Conservation (phyloP, 352 stramenopile species). For the Phytophthora hybrid region DNA sequence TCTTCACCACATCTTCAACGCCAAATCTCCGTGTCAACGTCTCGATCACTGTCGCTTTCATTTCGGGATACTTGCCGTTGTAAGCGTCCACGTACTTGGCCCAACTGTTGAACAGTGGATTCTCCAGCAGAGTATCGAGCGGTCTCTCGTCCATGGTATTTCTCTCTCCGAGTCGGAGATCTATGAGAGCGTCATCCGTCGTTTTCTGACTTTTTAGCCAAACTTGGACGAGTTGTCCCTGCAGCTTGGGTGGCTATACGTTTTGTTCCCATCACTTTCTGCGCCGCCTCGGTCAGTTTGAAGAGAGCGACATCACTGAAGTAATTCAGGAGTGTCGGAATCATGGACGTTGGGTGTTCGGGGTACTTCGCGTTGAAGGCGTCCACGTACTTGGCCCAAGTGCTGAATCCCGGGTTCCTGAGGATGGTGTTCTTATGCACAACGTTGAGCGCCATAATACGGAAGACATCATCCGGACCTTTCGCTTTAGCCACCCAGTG, state of each 20-base stretch:
- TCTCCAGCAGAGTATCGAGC: background rate
- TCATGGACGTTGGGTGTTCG: background rate
- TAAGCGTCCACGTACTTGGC: constrained; percentile 1
- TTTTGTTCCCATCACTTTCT: background rate
- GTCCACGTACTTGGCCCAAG: background rate
- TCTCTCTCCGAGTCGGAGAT: background rate
- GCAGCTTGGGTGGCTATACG: too few species aligned
- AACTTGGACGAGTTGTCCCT: background rate
- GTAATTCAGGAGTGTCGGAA: background rate
- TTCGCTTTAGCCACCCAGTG: background rate
- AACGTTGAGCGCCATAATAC: background rate
- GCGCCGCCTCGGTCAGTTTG: background rate
- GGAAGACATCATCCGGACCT: constrained; percentile 1
- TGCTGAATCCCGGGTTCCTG: background rate
- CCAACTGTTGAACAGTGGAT: background rate
- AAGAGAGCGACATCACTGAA: background rate
- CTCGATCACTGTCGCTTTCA: background rate
- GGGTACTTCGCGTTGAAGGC: background rate
- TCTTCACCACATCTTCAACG: background rate
- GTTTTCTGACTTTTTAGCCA: background rate
- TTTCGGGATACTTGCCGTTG: background rate
- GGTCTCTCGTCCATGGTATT: background rate
- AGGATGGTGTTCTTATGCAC: background rate
- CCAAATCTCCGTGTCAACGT: background rate
- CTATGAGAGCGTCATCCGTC: background rate